Evolutionary conservation across 768 basidiomycete genomes (phyloP), one percentile per base, ranked within the genome.

Genomic region (Chalciporus sphaerocephalus): DNA sequence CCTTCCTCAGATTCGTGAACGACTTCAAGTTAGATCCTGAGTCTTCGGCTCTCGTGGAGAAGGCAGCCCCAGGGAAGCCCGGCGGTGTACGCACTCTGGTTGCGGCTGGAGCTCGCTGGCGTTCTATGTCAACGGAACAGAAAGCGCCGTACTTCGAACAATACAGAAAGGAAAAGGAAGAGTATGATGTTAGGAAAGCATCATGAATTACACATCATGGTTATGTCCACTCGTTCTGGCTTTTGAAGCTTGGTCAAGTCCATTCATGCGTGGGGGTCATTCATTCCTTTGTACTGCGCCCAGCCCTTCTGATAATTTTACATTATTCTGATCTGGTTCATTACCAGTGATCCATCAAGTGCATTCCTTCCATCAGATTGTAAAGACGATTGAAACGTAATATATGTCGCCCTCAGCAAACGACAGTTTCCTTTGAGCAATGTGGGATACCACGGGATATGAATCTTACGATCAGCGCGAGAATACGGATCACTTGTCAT

Each of bases 71-170:
- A 21, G 48, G 44, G 5, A 47, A 46, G 28, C 46, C 3, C 1
- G 27, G 36, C 12, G 0, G 15, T 0, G 18, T 55, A 33, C 51
- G 53, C 4, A 36, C 48, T 10, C 23, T 49, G 3, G 11, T 49
- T 24, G 51, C 48, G 12, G 60, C 59, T 17, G 69, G 28, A 13
- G 42, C 30, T 5, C 56, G 52, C 12, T 71, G 70, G 70, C 56
- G 47, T 13, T 51, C 53, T 21, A 52, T 72, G 63, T 55, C 65
- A 6, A 11, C 36, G 2, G 56, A 54, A n/a, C 67, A 69, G 44
- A 69, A 66, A 48, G 52, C 55, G 59, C 57, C 60, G 16, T 61
- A 62, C 40, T 25, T 43, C 1, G 59, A 61, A 41, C 48, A n/a
- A 11, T 51, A 11, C 38, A 33, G 1, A 36, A 51, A 59, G 37